Evolutionary conservation across 257 asterid genomes (phyloP), one percentile per base, ranked within the genome.

Genomic region (Voacanga thouarsii): DNA sequence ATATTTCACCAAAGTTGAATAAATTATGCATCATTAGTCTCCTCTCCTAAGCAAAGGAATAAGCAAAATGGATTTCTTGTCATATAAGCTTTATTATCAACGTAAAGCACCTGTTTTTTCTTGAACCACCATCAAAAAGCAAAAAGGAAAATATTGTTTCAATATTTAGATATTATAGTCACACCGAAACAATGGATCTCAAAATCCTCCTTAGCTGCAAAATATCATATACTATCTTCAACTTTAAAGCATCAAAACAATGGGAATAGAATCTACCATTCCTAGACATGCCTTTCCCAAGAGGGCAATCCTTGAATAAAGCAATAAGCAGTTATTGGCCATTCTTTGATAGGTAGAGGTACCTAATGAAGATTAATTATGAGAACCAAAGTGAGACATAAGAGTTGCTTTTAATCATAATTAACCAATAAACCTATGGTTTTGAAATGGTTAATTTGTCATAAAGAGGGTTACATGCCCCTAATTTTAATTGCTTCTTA

Each of bases 11-110:
- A 24, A 44, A 60, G 26, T 55, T 37, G 28, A 59, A 6, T 15
- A 44, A n/a, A 60, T 43, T 45, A 21, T 18, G 73, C 26, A 28
- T 47, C 55, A 47, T 76, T 49, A 28, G 73, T 47, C 73, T 76
- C 63, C 45, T 44, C 30, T 41, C 67, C 12, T 24, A 59, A 59
- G 78, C 44, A 43, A 59, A 26, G 39, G 43, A 43, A 44, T 60
- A 9, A 23, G n/a, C 2, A 56, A 56, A 37, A 28, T 26, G 21
- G 6, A 44, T 45, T 45, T 33, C 77, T 73, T 55, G 19, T 56
- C 53, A n/a, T 56, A 28, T 14, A 57, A 57, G 78, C 30, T 26
- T 56, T 16, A 41, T 57, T 74, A 12, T 41, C 12, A 37, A 74
- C 24, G 21, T 23, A 74, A 56, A 37, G 28, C 21, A 10, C 26